phyloP scores from a whole-genome alignment of 192 early-diverging fungal species.

The Globomyces pollinis-pini region DNA sequence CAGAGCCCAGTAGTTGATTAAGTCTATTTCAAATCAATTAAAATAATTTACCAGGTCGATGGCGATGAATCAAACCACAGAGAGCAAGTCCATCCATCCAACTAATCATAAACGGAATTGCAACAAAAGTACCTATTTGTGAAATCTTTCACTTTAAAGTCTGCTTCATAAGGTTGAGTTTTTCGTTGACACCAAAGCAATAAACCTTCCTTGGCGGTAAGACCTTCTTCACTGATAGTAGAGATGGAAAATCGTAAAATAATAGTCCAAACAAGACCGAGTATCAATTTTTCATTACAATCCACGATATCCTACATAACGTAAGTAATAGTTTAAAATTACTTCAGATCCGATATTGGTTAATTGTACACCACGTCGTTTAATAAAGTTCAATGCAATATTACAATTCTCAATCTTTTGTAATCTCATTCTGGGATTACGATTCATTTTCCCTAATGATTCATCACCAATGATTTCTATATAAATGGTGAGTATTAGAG shows the following conservation, averaged over 20 bases:
- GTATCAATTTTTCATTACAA: slow-evolving; percentile 78
- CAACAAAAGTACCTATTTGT: too few species aligned
- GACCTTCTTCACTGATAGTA: slow-evolving; percentile 76
- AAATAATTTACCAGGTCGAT: too few species aligned
- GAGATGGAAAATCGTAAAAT: slow-evolving; percentile 95
- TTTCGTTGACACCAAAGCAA: slow-evolving; percentile 95
- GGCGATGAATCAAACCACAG: slow-evolving; percentile 93
- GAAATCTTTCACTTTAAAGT: slow-evolving; percentile 85
- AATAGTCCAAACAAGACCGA: slow-evolving; percentile 96
- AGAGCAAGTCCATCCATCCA: slow-evolving; percentile 94
- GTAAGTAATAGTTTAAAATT: slow-evolving; percentile 9
- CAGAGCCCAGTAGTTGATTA: slow-evolving; percentile 79
- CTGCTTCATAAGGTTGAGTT: slow-evolving; percentile 76
- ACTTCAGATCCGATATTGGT: slow-evolving; percentile 97
- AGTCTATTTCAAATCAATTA: too few species aligned
- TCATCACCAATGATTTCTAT: slow-evolving; percentile 92
- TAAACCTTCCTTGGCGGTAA: slow-evolving; percentile 90
- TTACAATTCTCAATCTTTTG: slow-evolving; percentile 95
- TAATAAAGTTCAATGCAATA: slow-evolving; percentile 89
- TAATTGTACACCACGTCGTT: slow-evolving; percentile 69
- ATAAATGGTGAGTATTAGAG: background rate
- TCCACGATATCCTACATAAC: slow-evolving; percentile 87
- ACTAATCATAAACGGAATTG: too few species aligned
- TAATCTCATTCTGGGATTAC: slow-evolving; percentile 81
- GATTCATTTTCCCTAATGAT: slow-evolving; percentile 78